Evolutionary conservation across 495 filamentous ascomycete species (phyloP), one percentile per base, ranked within the genome.

Genomic region (Halenospora varia): DNA sequence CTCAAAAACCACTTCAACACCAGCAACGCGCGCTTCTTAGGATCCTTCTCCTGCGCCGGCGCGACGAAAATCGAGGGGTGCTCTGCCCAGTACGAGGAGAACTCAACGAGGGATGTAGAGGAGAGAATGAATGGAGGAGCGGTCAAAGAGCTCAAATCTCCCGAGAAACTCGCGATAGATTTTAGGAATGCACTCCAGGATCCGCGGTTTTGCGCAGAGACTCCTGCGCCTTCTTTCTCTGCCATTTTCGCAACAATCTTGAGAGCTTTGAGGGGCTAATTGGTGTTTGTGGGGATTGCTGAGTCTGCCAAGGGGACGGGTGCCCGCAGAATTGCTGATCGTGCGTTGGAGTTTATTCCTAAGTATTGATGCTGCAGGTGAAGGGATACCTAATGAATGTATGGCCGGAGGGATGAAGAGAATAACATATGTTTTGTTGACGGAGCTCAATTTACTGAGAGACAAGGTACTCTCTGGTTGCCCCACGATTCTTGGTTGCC

Each of bases 1-100:
- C 84, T 94, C 59, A 99, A 78, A 76, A 99, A 99, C 94, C 94
- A 99, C 70, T 95, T 97, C 54, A 97, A 77, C 17, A 99, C 95
- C 15, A 93, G 76, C 57, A 97, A 71, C 11, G 92, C 88, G 54
- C 94, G 83, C 78, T 93, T 96, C 60, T 85, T 82, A 1, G 93
- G 84, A 65, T 97, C 88, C n/a, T 82, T 57, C 69, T 97, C 95
- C 40, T 80, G 78, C 17, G 92, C 88, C 1, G 94, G 91, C 3
- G 95, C 93, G 25, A 90, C 85, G 66, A 98, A 94, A 56, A 95
- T 74, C 51, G 83, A 78, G 1, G 94, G 94, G 67, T 97, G 93
- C 70, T 97, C 94, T 42, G 88, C 86, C 94, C 95, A 98, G 78
- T 98, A 97, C 51, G 92, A 90, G 57, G 90, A 95, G 78, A 95